Base-by-base conservation (phyloP, 805 yeast genomes). In the Starmerella tilneyi region DNA sequence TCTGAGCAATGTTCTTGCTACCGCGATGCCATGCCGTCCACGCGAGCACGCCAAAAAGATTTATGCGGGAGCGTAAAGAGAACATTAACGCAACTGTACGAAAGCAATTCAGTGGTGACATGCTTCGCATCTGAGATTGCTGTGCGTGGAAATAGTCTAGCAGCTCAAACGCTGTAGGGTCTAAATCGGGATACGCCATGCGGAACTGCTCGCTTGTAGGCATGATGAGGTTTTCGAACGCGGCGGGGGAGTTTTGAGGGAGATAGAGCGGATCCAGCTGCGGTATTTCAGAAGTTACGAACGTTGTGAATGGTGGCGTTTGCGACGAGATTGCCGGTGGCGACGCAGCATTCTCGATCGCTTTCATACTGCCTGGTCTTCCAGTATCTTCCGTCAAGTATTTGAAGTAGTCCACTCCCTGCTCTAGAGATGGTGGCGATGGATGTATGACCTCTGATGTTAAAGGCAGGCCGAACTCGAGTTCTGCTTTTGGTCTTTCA, bases 51-150 rank as follows among this genome's bases (percentile, higher is more conserved):
- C 73, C 69, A 49, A 70, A 68, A 23, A 78, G 57, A 3, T 76
- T 70, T 2, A 77, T 69, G 27, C 65, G 66, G 47, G 74, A 73
- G 17, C 59, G 60, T 36, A 65, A 59, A 0, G 83, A 81, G 64
- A 76, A 64, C 11, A 72, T 72, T 8, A 79, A 56, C 49, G 75
- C 73, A 34, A 72, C 71, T 28, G 71, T 71, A 12, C 68, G 56
- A 50, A 73, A 79, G 55, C 71, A 73, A 57, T 77, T 77, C 17
- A 66, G 63, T 0, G 79, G 75, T 0, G 69, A 70, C 13, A 70
- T 69, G 13, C 74, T 70, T 17, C 75, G 67, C 15, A 69, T 64
- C 7, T 68, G 62, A 0, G 77, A 73, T 26, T 75, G 64, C 41
- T 65, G 65, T 26, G 71, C 64, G 26, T 71, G 64, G 56, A 74